Evolutionary conservation across 2,329 filamentous ascomycete species (phyloP).

Genomic region (Coniochaeta prunicola): DNA sequence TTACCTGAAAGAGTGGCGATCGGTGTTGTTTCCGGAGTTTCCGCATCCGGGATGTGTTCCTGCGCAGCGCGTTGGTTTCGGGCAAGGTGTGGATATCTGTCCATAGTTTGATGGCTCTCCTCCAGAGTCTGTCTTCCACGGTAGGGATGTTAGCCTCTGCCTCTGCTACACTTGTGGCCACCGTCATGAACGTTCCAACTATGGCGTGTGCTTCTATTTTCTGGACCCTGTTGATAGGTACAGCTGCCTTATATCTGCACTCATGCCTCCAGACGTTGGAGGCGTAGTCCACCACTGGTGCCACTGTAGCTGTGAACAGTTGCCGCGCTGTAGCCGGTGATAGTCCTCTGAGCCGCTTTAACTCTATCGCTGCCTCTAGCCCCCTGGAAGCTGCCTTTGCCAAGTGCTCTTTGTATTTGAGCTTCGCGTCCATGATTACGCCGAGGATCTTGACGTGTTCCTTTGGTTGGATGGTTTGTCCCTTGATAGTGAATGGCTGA

Average conservation of each 20-base stretch:
- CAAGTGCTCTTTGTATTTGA: slow-evolving; percentile 19
- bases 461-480: slow-evolving; percentile 1
- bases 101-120: background rate
- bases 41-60: background rate
- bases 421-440: slow-evolving; percentile 4
- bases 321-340: slow-evolving; percentile 9
- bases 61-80: background rate
- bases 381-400: slow-evolving; percentile 3
- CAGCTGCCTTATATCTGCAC: background rate
- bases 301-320: slow-evolving; percentile 11
- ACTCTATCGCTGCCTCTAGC: slow-evolving; percentile 9
- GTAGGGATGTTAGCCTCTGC: background rate
- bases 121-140: background rate
- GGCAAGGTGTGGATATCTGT: slow-evolving; percentile 1
- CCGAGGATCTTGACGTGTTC: slow-evolving; percentile 3
- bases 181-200: slow-evolving; percentile 13
- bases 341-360: slow-evolving; percentile 11
- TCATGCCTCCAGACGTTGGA: slow-evolving; percentile 9
- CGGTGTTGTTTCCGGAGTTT: background rate
- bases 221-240: slow-evolving; percentile 7
- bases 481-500: slow-evolving; percentile 5
- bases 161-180: slow-evolving; percentile 11
- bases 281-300: slow-evolving; percentile 12
- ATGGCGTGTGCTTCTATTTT: slow-evolving; percentile 13
- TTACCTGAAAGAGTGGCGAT: background rate